phyloP scores from a whole-genome alignment of 176 grass and related monocot genomes.

The Hsuehochloa calcarea region DNA sequence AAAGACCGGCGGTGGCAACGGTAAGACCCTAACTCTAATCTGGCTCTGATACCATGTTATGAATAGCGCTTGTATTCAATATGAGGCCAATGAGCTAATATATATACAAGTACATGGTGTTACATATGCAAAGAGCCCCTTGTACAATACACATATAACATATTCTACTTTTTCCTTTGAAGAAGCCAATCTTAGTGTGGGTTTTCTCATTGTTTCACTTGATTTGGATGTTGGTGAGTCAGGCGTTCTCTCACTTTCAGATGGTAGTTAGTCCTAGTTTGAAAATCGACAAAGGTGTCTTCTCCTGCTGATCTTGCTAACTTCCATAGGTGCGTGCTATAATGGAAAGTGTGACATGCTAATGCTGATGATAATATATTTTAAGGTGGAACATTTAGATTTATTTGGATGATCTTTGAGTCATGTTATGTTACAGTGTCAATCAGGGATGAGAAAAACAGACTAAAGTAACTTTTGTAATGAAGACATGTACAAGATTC shows the following conservation, averaged over 20 bases:
- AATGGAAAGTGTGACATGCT: neutral
- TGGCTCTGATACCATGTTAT: too few species aligned
- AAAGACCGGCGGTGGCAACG: too few species aligned
- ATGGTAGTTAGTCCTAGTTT: neutral
- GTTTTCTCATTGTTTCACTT: neutral
- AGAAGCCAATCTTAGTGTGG: neutral
- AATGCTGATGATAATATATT: slow-evolving; percentile 6
- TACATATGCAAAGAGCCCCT: too few species aligned
- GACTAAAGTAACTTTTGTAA: neutral
- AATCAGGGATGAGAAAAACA: neutral
- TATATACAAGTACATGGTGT: too few species aligned
- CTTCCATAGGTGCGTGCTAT: slow-evolving; percentile 1
- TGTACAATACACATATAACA: too few species aligned
- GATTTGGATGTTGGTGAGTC: neutral
- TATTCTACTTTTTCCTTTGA: neutral
- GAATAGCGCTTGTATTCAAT: too few species aligned
- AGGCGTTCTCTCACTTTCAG: neutral
- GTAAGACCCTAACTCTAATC: too few species aligned
- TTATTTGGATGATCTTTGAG: slow-evolving; percentile 1
- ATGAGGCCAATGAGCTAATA: too few species aligned
- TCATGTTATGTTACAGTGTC: neutral
- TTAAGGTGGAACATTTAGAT: neutral
- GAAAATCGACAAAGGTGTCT: neutral
- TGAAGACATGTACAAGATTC: neutral
- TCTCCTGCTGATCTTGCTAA: neutral